Base-by-base conservation (phyloP, 164 flowering plant species). In the Annona cherimola region DNA sequence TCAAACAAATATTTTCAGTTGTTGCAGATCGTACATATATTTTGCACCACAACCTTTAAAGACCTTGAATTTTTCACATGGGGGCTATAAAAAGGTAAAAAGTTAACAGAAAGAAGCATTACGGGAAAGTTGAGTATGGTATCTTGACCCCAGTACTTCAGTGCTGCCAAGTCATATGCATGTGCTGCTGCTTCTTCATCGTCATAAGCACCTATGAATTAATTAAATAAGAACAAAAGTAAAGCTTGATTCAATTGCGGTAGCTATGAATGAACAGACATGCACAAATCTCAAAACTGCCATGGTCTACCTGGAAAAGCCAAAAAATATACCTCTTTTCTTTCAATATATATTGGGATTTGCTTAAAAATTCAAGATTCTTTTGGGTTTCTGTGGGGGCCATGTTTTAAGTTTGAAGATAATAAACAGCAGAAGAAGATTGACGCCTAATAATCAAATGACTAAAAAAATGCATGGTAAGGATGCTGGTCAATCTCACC, bases 161-260 rank as follows among this genome's bases (percentile, higher is more conserved):
- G 80, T 77, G 99, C 99, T 41, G 97, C 99, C 66, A 90, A 81
- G 76, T 94, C 99, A 81, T 94, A 94, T 7, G 99, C 95, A 81
- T 82, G 97, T 63, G 95, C 97, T 18, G 97, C 99, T 39, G 95
- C 92, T 76, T 81, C 92, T 82, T 92, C 99, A 71, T 90, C 97
- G 72, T 91, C 88, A 78, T 94, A 92, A 12, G 99, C 99, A 65
- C 99, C 99, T 94, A 71, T 61, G 41, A 11, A 65, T 68, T 40
- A 35, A 63, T 3, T 2, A 61, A 8, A 5, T 4, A 14, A 39
- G 26, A 63, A 41, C 73, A 75, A 61, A 3, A 11, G 19, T 2
- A 62, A 60, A 50, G 19, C 12, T 4, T 7, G 42, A 40, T 39
- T 12, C 4, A 63, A 41, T 3, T 7, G n/a, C 2, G 35, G 41